Evolutionary conservation across 2,329 filamentous ascomycete species (phyloP), one percentile per base, ranked within the genome.

Genomic region (Diaporthe citrichinensis): DNA sequence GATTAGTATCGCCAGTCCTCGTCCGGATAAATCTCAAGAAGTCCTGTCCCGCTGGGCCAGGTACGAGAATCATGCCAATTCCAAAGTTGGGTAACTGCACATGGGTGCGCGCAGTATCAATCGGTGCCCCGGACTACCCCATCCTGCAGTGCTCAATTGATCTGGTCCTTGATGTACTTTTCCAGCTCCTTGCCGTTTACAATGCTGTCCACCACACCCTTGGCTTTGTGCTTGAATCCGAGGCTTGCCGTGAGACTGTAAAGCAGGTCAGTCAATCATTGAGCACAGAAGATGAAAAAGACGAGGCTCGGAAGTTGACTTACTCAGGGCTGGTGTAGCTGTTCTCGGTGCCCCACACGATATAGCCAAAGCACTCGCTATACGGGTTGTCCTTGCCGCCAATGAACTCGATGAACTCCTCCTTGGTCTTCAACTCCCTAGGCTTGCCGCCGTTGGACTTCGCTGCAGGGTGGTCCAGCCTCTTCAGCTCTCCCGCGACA

Each of bases 311-410:
- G 14, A 9, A 9, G 1, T n/a, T 31, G 7, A 73, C 76, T 75
- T 51, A 77, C 76, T 77, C 76, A 10, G 76, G 76, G 23, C 73
- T 75, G 55, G 76, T 77, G 23, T 67, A 77, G 65, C 76, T 77
- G 73, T 77, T 77, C 34, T 77, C 76, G 0, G 49, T 59, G 8
- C 76, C 73, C 69, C 71, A 77, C 34, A 77, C 76, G 6, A 77
- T 58, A 20, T 55, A 34, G 25, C 69, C 62, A 31, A 75, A 77
- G 36, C 76, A 77, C 69, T 75, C 76, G 44, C 73, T 73, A 55
- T 77, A 77, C 0, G 6, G 15, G 25, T 77, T 77, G 10, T 73
- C 73, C 49, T 75, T 71, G 4, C 76, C 76, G 20, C 76, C 76
- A 1, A 77, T 15, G n/a, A 77, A 77, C 62, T 75, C 76, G 4